A percentile compares a stretch with the other conserved stretches of the same genome.
Conservation (phyloP, 768 basidiomycete genomes). For the Collybia sordida region DNA sequence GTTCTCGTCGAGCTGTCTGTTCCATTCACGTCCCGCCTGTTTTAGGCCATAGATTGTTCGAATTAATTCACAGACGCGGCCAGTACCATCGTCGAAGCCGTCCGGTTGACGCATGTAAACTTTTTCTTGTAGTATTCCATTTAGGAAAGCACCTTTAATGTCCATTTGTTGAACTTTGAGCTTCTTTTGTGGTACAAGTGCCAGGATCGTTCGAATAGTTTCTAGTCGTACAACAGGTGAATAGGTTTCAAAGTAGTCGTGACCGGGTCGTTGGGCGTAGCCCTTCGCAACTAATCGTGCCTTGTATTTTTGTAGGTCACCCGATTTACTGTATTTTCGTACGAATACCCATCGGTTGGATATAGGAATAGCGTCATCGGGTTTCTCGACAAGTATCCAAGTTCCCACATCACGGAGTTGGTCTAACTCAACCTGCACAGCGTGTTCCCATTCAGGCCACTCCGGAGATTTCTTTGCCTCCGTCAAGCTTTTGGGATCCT, state of each 20-base stretch:
- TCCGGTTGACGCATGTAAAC: constrained; percentile 36
- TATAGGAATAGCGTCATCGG: constrained; percentile 9
- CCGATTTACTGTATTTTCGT: constrained; percentile 25
- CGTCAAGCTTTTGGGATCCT: constrained; percentile 3
- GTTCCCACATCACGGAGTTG: constrained; percentile 14
- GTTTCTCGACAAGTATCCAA: constrained; percentile 18
- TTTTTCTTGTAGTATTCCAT: constrained; percentile 8
- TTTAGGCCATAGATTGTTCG: constrained; percentile 8
- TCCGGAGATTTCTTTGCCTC: constrained; percentile 15
- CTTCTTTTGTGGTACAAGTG: constrained; percentile 15
- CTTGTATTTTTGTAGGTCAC: constrained; percentile 28
- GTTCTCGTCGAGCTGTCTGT: too few relatives aligned
- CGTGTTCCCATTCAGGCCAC: constrained; percentile 13
- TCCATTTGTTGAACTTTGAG: constrained; percentile 7
- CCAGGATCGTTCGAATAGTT: constrained; percentile 15
- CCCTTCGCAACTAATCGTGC: constrained; percentile 35
- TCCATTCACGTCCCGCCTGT: too few relatives aligned
- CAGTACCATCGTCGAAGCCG: constrained; percentile 8
- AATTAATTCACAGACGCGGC: constrained; percentile 2
- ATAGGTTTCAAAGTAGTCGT: constrained; percentile 29
- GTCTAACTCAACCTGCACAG: constrained; percentile 18
- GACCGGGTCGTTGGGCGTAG: constrained; percentile 29
- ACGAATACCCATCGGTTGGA: constrained; percentile 25
- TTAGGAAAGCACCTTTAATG: constrained; percentile 7
- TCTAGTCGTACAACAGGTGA: constrained; percentile 14